Conservation (phyloP, 192 early-diverging fungal species). For the Umbelopsis sp. region DNA sequence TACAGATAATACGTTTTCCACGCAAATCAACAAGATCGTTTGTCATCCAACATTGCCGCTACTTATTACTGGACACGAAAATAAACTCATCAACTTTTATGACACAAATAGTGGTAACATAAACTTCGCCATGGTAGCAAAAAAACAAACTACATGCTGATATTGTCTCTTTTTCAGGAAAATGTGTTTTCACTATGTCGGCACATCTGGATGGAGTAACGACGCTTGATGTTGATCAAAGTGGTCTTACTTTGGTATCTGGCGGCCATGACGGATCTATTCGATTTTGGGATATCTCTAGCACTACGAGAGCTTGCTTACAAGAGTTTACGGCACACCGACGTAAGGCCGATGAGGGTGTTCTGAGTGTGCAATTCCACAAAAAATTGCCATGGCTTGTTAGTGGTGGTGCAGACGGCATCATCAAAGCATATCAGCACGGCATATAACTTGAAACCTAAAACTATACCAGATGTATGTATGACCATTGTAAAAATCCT, state of each 20-base stretch:
- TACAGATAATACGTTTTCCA: constrained; percentile 59
- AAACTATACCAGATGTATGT: background rate
- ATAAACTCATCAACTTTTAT: constrained; percentile 74
- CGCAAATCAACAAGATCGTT: constrained; percentile 81
- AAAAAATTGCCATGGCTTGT: constrained; percentile 54
- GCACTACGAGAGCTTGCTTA: constrained; percentile 56
- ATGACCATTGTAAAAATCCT: constrained; percentile 7
- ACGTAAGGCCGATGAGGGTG: constrained; percentile 75
- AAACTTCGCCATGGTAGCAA: constrained; percentile 1
- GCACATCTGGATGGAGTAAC: constrained; percentile 72
- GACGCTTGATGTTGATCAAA: constrained; percentile 64
- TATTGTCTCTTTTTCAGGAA: constrained; percentile 43
- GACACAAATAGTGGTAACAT: constrained; percentile 70
- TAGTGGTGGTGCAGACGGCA: constrained; percentile 63
- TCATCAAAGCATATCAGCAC: constrained; percentile 56
- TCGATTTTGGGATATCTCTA: constrained; percentile 74
- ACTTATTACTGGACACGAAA: constrained; percentile 77
- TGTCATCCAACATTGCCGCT: constrained; percentile 74
- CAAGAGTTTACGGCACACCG: constrained; percentile 77
- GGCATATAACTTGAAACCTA: constrained; percentile 2
- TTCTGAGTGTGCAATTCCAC: constrained; percentile 66
- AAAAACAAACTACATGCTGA: background rate
- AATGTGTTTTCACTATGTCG: constrained; percentile 62
- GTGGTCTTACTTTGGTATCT: constrained; percentile 64
- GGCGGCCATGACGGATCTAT: constrained; percentile 80